Base-by-base conservation (phyloP, 306 rosid species). In the Casuarina equisetifolia region DNA sequence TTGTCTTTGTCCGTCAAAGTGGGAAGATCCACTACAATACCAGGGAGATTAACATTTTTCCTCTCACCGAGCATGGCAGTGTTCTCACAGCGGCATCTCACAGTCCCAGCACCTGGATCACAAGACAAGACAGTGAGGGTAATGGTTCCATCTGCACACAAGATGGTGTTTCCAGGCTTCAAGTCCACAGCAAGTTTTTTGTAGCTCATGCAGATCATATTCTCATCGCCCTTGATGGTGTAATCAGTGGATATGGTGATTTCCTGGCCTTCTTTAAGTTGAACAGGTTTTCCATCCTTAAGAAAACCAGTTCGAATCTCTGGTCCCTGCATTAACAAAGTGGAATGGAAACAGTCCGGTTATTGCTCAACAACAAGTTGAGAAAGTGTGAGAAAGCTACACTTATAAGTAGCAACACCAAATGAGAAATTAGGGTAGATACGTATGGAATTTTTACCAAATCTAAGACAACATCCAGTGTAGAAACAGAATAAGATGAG, bases 301-400 rank as follows among this genome's bases (percentile, higher is more conserved):
- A 94, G 84, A 79, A 91, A 91, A 76, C 98, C 98, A 73, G 98
- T 94, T 48, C 98, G 91, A 84, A 94, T 94, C 90, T 94, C 98
- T 51, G 98, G 98, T 61, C 98, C 98, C 98, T 93, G 70, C 61
- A 78, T 55, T 45, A 59, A 78, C 9, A 81, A 69, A 80, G 63
- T 44, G 43, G 40, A 81, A 64, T 62, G 19, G 66, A 73, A 68
- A 74, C 20, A 57, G 35, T 50, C 20, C 19, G 64, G 38, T 15
- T 45, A 16, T 66, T 49, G 17, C 49, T 36, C 45, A 59, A 40
- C 3, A 13, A 45, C 45, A n/a, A 62, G 32, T 68, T 40, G 35
- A 68, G 43, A 11, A 38, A 9, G 36, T 6, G 48, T 5, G 16
- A 39, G 67, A 19, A 59, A 19, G 42, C 32, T 59, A 53, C 7